Base-by-base conservation (phyloP, 768 basidiomycete species). In the Trametes sanguinea region DNA sequence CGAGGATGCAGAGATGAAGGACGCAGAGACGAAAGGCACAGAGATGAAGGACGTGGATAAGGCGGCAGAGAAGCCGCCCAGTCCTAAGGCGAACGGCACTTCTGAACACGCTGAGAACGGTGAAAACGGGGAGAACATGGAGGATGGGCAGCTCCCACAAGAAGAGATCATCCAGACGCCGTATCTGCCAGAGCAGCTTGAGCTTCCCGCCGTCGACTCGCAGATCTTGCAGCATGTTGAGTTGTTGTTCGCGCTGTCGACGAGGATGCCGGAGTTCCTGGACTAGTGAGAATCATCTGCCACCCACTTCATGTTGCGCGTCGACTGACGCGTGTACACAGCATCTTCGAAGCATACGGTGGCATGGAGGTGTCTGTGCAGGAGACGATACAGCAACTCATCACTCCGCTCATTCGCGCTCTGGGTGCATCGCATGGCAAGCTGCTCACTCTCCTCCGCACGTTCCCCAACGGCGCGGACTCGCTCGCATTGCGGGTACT, bases 211-310 rank as follows among this genome's bases (percentile, higher is more conserved):
- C 14, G 80, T 89, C 61, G 88, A 90, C 65, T 79, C 85, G 0
- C 86, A 90, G 45, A 90, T 99, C 2, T 80, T 94, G 43, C 97
- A 98, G 72, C 94, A 99, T 73, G 88, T 99, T 48, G 97, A 99
- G 70, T 78, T 98, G 6, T 78, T 96, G 4, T 94, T 99, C 62
- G 96, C 94, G 0, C 77, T 99, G 52, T 94, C 89, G 27, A 89
- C 92, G 29, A 96, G 96, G 72, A 81, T 88, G 9, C 94, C 94
- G 1, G 90, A 95, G 62, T 88, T 98, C 60, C 76, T 99, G 61
- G 90, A 95, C 63, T 88, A 92, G 92, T 96, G 66, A n/a, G n/a
- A n/a, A n/a, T n/a, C n/a, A n/a, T n/a, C n/a, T n/a, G n/a, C n/a
- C n/a, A n/a, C n/a, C n/a, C n/a, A n/a, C n/a, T n/a, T n/a, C n/a